Base-by-base conservation (phyloP, 805 yeast genomes). In the Isabelozyma gotoi region DNA sequence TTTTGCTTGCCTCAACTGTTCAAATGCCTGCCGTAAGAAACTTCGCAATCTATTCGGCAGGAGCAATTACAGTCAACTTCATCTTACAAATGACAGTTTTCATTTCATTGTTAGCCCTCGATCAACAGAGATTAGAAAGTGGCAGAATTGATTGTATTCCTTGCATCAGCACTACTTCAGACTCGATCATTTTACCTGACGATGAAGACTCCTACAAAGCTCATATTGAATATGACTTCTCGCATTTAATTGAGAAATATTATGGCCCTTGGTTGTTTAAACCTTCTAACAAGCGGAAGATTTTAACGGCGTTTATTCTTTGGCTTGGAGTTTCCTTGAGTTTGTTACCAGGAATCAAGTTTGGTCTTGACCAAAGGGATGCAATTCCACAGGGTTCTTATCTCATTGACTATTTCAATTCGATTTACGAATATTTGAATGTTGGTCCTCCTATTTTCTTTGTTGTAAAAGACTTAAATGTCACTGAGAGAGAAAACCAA, bases 11-110 rank as follows among this genome's bases (percentile, higher is more conserved):
- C 0, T 73, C 95, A 0, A 63, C 73, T 4, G 97, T 94, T 5
- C 76, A 84, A 10, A 94, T 94, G 97, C 98, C 98, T 1, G 98
- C 98, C 0, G 98, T 92, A 15, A 77, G 85, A 49, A 94, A 91
- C 62, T 92, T 92, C 72, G 97, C 99, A 0, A 64, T 86, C 11
- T 94, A 88, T 57, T 88, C 96, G 5, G 91, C 96, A 0, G 85
- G 89, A 14, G 92, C 98, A 0, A 84, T 92, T 2, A 56, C 85
- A 5, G 68, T 88, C 53, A 91, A 92, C 59, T 82, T 92, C 1
- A 35, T 81, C 0, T 68, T 92, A 21, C 98, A 92, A 58, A 64
- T 90, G 61, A 88, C 97, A 0, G 80, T 85, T 24, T 91, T 92
- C 61, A 76, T 89, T 2, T 77, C 96, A 0, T 73, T 89, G 1